Percentiles rank a stretch among this genome's conserved stretches.
phyloP scores from a whole-genome alignment of 495 filamentous ascomycete species.

The Tricharina praecox region DNA sequence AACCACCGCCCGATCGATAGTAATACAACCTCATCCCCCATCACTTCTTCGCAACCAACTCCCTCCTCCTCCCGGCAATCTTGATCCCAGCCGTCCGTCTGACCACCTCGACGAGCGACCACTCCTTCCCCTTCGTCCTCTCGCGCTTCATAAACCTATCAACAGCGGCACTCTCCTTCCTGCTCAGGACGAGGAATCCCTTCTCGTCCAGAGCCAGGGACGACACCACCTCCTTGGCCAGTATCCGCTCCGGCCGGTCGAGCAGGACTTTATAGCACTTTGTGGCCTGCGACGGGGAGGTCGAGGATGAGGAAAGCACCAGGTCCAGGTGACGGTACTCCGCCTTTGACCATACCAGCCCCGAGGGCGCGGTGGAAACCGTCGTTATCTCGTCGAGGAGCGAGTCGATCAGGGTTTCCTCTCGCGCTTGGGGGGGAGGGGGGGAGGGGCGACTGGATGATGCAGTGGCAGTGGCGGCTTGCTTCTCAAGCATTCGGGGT shows the following conservation, averaged over 20 bases:
- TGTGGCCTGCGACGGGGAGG: not conserved
- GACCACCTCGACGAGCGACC: not conserved
- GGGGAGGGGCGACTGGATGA: conserved; percentile 4
- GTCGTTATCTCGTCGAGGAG: conserved; percentile 5
- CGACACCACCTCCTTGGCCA: conserved; percentile 9
- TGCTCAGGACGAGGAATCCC: conserved; percentile 7
- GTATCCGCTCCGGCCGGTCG: conserved; percentile 6
- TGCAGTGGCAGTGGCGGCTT: not conserved
- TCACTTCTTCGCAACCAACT: not conserved
- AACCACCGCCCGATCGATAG: no score
- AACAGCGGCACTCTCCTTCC: conserved; percentile 8
- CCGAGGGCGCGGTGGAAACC: conserved; percentile 4
- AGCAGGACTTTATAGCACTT: conserved; percentile 8
- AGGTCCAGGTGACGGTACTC: not conserved
- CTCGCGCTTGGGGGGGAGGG: not conserved
- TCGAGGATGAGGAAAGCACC: not conserved
- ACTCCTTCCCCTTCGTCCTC: conserved; percentile 5
- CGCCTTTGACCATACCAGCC: not conserved
- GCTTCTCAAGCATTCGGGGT: conserved; percentile 1
- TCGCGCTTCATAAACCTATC: conserved; percentile 5
- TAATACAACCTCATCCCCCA: not conserved
- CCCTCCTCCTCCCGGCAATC: not conserved
- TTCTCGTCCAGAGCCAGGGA: conserved; percentile 7
- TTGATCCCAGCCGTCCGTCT: conserved; percentile 3
- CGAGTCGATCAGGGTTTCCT: conserved; percentile 9